phyloP scores from a whole-genome alignment of 345 rosid species.

The Populus tremula region DNA sequence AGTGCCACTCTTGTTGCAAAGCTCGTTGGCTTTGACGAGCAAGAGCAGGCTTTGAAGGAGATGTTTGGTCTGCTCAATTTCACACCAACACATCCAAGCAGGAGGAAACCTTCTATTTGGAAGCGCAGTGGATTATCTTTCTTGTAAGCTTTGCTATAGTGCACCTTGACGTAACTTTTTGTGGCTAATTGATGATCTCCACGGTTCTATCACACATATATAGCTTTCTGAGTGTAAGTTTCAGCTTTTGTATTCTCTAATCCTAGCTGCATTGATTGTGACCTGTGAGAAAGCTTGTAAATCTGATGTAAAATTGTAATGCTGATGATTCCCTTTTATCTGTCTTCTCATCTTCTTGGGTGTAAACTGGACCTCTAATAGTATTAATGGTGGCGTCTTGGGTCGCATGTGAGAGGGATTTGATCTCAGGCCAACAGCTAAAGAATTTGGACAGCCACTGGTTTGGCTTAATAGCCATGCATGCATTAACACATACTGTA shows the following conservation, averaged over 20 bases:
- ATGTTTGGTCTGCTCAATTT: slow-evolving; percentile 47
- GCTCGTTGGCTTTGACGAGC: slow-evolving; percentile 51
- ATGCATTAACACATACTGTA: too few species aligned
- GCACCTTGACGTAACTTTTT: not conserved
- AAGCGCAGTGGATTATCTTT: slow-evolving; percentile 19
- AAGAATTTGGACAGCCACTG: too few species aligned
- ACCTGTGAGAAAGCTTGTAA: slow-evolving; percentile 12
- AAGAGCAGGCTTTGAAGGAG: slow-evolving; percentile 33
- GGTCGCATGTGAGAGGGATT: too few species aligned
- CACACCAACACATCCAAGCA: slow-evolving; percentile 24
- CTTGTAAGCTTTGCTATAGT: slow-evolving; percentile 5
- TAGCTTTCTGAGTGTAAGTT: not conserved
- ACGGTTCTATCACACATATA: not conserved
- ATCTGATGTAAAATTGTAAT: slow-evolving; percentile 4
- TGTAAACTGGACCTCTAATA: not conserved
- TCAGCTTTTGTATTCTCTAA: not conserved
- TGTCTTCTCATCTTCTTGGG: not conserved
- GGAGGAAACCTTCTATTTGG: slow-evolving; percentile 26
- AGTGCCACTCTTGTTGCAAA: slow-evolving; percentile 70
- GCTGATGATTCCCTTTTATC: not conserved
- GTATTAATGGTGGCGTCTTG: not conserved
- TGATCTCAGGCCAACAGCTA: too few species aligned
- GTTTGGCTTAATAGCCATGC: too few species aligned
- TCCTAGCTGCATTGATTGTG: slow-evolving; percentile 13
- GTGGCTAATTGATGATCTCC: slow-evolving; percentile 3